Percentiles rank a stretch among this genome's conserved stretches.
Conservation (phyloP, 176 grass and related monocot species). For the Areca catechu region DNA sequence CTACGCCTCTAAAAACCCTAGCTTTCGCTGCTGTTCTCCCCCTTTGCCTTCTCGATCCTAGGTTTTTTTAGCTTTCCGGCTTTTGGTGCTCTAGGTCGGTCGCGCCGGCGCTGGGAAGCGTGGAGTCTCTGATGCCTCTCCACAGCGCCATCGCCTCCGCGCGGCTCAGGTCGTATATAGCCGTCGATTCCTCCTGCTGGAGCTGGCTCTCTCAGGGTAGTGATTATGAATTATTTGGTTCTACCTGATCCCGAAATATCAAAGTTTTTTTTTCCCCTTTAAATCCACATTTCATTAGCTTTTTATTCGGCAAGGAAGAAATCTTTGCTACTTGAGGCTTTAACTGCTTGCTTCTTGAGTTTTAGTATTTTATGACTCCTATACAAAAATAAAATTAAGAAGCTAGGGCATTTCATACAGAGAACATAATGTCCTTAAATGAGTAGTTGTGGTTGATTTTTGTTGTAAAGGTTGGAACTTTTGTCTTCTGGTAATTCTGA, state of each 20-base stretch:
- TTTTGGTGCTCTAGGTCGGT: slow-evolving; percentile 10
- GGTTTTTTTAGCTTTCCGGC: no score
- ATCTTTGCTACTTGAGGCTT: no score
- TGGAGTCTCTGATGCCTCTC: slow-evolving; percentile 56
- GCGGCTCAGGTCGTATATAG: slow-evolving; percentile 59
- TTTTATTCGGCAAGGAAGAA: no score
- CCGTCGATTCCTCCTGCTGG: slow-evolving; percentile 50
- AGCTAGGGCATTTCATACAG: neutral
- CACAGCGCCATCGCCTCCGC: slow-evolving; percentile 54
- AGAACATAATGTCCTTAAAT: neutral
- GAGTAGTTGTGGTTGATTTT: neutral
- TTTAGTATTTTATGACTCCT: no score
- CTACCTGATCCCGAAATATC: neutral
- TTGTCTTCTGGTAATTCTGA: slow-evolving; percentile 27
- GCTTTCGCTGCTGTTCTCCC: neutral
- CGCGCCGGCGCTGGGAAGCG: slow-evolving; percentile 27
- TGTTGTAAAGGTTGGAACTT: slow-evolving; percentile 1
- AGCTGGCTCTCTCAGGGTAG: slow-evolving; percentile 72
- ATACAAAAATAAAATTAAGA: neutral
- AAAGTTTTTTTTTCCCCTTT: neutral
- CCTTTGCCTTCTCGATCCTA: neutral
- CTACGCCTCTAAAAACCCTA: neutral
- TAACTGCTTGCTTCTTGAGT: no score
- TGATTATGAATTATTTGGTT: neutral
- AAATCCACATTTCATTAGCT: neutral